A percentile compares a stretch with the other conserved stretches of the same genome.
Conservation (phyloP, 768 basidiomycete species). For the Naganishia vishniacii region DNA sequence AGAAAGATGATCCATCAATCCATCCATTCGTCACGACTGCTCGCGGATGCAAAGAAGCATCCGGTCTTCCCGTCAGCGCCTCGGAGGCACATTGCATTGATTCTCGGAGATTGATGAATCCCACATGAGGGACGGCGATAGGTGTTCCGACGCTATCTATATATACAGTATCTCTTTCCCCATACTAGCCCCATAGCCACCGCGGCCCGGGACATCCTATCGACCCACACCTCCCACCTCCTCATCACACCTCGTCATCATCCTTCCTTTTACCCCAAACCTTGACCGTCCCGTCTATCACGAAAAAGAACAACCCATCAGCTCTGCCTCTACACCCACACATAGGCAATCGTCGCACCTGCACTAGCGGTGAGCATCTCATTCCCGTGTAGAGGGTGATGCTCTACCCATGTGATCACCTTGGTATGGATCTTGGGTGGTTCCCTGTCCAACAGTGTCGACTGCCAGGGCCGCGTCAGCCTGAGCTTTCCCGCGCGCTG, state of each 20-base stretch:
- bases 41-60: no score
- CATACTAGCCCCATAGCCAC: no score
- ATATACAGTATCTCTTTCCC: no score
- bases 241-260: background rate
- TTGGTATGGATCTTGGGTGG: constrained; percentile 75
- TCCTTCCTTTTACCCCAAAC: constrained; percentile 57
- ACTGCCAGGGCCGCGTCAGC: background rate
- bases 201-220: no score
- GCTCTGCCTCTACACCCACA: background rate
- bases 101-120: no score
- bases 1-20: no score
- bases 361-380: constrained; percentile 86
- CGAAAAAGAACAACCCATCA: background rate
- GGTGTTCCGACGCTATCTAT: no score
- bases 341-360: constrained; percentile 30
- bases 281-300: constrained; percentile 73
- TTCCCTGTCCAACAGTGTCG: constrained; percentile 55
- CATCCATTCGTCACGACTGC: no score
- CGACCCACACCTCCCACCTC: no score
- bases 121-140: no score
- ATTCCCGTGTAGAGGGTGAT: constrained; percentile 68
- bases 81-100: no score
- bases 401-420: constrained; percentile 84
- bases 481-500: background rate
- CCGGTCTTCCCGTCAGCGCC: no score